Conservation (phyloP, 2,329 filamentous ascomycete genomes). For the Sarocladium strictum region DNA sequence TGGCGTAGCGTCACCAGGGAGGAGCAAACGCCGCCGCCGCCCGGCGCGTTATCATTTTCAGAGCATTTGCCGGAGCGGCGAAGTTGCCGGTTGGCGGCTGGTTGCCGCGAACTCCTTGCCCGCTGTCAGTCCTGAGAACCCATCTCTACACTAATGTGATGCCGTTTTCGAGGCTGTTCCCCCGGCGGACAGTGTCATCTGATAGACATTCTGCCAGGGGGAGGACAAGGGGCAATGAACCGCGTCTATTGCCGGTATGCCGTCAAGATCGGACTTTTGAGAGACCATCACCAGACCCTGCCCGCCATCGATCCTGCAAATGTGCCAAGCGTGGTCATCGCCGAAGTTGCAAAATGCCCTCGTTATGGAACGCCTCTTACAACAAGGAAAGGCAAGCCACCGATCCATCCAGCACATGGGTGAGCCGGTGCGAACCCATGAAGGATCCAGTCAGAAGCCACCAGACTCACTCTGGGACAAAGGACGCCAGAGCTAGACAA, state of each 20-base stretch:
- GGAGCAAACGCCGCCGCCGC: not conserved
- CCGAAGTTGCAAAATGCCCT: not conserved
- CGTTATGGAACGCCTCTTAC: too few relatives aligned
- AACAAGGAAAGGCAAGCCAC: not conserved
- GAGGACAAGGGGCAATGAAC: not conserved
- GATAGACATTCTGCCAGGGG: not conserved
- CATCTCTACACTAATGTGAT: not conserved
- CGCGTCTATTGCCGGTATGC: not conserved
- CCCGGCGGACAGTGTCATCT: not conserved
- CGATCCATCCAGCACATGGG: not conserved
- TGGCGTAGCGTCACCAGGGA: not conserved
- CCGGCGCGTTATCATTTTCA: not conserved
- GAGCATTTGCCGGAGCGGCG: not conserved
- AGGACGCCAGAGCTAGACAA: not conserved
- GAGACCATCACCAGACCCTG: not conserved
- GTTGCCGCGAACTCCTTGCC: not conserved
- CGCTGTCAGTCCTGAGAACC: not conserved
- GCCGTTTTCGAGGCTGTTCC: not conserved
- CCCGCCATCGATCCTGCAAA: not conserved
- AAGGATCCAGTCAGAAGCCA: not conserved
- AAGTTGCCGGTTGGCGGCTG: not conserved
- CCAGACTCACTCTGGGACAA: not conserved
- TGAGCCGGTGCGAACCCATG: not conserved
- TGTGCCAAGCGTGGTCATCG: not conserved
- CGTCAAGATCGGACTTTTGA: not conserved